Evolutionary conservation across 2,329 filamentous ascomycete species (phyloP).

Genomic region (Trichoderma arundinaceum): DNA sequence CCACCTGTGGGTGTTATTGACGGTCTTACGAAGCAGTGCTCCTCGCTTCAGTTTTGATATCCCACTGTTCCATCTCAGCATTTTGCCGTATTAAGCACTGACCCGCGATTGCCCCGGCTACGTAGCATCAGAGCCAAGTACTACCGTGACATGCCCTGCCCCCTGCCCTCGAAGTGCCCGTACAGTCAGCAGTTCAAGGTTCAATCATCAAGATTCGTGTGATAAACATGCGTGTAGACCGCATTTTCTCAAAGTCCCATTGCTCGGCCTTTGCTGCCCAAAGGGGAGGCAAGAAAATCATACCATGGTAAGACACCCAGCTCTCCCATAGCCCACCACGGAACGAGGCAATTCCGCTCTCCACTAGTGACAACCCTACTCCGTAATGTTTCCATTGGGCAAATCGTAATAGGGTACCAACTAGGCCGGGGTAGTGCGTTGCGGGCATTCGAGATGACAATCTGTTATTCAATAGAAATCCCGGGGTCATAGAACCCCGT

Average conservation of each 20-base stretch:
- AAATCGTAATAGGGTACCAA: background rate
- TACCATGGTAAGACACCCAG: background rate
- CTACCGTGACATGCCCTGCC: constrained; percentile 24
- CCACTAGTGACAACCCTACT: constrained; percentile 7
- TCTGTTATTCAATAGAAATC: constrained; percentile 22
- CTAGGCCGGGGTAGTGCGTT: background rate
- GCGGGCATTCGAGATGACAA: constrained; percentile 4
- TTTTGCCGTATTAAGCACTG: constrained; percentile 22
- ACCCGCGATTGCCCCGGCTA: constrained; percentile 1
- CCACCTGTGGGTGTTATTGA: background rate
- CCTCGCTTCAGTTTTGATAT: background rate
- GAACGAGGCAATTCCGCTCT: constrained; percentile 15
- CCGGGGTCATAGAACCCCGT: constrained; percentile 10
- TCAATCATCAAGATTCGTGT: background rate
- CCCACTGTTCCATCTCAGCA: constrained; percentile 1
- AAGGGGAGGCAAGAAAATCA: background rate
- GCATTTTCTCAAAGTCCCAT: background rate
- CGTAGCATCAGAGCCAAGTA: constrained; percentile 16
- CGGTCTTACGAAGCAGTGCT: background rate
- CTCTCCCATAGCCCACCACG: background rate
- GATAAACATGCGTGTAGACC: background rate
- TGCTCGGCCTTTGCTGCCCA: background rate
- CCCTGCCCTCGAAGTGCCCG: background rate
- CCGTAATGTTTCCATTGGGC: constrained; percentile 5
- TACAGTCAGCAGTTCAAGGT: background rate